phyloP scores from a whole-genome alignment of 805 yeast species.

The Candida glaebosa region DNA sequence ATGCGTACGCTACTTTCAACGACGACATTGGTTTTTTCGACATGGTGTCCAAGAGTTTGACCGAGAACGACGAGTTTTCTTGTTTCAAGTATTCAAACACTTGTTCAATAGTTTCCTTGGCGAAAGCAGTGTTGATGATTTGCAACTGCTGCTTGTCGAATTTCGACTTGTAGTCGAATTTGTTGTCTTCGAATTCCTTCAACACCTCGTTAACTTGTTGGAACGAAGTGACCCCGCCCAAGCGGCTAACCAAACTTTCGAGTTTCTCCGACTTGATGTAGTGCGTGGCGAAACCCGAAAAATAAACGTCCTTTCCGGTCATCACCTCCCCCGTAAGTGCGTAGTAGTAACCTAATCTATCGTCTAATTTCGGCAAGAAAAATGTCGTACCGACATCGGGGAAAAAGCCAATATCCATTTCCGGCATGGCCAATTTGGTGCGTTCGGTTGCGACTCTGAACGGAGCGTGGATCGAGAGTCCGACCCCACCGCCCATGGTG shows the following conservation, averaged over 20 bases:
- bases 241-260: slow-evolving; percentile 57
- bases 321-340: slow-evolving; percentile 84
- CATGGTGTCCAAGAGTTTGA: slow-evolving; percentile 51
- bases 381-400: slow-evolving; percentile 96
- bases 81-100: slow-evolving; percentile 50
- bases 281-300: slow-evolving; percentile 88
- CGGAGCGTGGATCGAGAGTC: slow-evolving; percentile 84
- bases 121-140: slow-evolving; percentile 68
- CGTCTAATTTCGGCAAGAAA: slow-evolving; percentile 79
- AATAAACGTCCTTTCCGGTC: slow-evolving; percentile 74
- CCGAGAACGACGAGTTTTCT: slow-evolving; percentile 66
- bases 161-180: slow-evolving; percentile 57
- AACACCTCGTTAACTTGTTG: slow-evolving; percentile 66
- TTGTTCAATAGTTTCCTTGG: slow-evolving; percentile 48
- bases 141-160: slow-evolving; percentile 52
- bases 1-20: slow-evolving; percentile 64
- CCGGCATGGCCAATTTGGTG: slow-evolving; percentile 96
- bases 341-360: slow-evolving; percentile 77
- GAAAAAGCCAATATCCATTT: slow-evolving; percentile 92
- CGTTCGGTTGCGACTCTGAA: slow-evolving; percentile 91
- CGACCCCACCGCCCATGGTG: slow-evolving; percentile 98
- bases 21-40: slow-evolving; percentile 74
- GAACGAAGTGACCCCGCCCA: slow-evolving; percentile 58
- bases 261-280: slow-evolving; percentile 69
- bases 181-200: slow-evolving; percentile 68